These are phyloP conservation scores for Lentinula boryana DNA, from an alignment of 768 basidiomycete species.

Conservation along the genomic window DNA sequence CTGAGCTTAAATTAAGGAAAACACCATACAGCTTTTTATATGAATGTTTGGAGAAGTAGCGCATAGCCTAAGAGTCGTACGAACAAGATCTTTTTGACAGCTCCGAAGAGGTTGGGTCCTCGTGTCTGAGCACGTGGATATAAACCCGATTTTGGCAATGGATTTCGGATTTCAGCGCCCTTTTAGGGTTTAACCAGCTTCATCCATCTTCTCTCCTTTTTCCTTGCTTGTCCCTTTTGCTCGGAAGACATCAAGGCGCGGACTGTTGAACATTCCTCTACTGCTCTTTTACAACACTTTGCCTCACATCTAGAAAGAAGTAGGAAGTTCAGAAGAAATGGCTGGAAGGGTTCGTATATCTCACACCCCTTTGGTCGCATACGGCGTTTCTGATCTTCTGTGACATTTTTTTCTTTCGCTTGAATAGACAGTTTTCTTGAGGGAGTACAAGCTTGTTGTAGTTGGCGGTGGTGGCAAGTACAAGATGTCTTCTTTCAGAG, in stretches of 20 bases:
- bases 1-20: too few relatives aligned
- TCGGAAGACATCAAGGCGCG: not conserved
- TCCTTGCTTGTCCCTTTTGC: not conserved
- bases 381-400: constrained; percentile 5
- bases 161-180: not conserved
- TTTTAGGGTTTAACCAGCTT: not conserved
- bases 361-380: not conserved
- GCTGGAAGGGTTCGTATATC: constrained; percentile 28
- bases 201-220: not conserved
- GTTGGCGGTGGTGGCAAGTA: constrained; percentile 91
- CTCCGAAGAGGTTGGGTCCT: not conserved
- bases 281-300: not conserved
- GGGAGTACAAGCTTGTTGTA: constrained; percentile 98
- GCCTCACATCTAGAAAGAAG: not conserved
- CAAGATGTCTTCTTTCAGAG: not conserved
- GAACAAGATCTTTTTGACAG: too few relatives aligned
- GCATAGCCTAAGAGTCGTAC: too few relatives aligned
- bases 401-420: not conserved
- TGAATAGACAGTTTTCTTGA: constrained; percentile 74
- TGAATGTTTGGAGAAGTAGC: too few relatives aligned
- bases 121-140: not conserved
- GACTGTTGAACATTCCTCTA: not conserved
- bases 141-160: not conserved
- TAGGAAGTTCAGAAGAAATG: constrained; percentile 18
- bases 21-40: too few relatives aligned